Percentiles rank a stretch among this genome's conserved stretches.
Evolutionary conservation across 2,329 filamentous ascomycete genomes (phyloP).

Genomic region (Cercospora sp.): DNA sequence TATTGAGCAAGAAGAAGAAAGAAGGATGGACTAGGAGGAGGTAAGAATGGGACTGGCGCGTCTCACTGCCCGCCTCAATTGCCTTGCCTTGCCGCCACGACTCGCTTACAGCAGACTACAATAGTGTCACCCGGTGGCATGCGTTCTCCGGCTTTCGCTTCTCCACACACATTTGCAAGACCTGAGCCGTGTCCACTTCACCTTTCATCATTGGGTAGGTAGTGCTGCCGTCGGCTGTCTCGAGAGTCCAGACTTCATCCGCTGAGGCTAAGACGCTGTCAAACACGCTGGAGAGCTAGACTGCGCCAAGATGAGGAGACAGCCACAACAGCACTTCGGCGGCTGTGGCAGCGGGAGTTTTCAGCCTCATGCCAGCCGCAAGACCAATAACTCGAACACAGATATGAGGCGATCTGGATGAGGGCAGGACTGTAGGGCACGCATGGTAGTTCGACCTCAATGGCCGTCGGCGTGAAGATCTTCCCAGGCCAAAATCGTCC

Average conservation of each 20-base stretch:
- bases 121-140: background rate
- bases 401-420: background rate
- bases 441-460: background rate
- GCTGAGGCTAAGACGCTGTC: background rate
- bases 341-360: background rate
- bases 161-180: background rate
- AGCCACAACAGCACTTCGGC: background rate
- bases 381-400: background rate
- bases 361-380: background rate
- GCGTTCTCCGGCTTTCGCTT: background rate
- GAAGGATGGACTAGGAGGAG: background rate
- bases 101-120: background rate
- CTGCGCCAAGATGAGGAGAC: background rate
- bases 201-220: background rate
- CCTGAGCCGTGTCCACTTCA: background rate
- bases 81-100: background rate
- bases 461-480: background rate
- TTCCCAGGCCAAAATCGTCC: background rate
- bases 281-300: background rate
- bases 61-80: background rate
- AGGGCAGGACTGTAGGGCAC: background rate
- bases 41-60: background rate
- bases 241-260: background rate
- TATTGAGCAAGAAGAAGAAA: background rate
- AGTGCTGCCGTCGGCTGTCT: background rate